Evolutionary conservation across 495 filamentous ascomycete species (phyloP), one percentile per base, ranked within the genome.

Genomic region (Penicillium tannophilum): DNA sequence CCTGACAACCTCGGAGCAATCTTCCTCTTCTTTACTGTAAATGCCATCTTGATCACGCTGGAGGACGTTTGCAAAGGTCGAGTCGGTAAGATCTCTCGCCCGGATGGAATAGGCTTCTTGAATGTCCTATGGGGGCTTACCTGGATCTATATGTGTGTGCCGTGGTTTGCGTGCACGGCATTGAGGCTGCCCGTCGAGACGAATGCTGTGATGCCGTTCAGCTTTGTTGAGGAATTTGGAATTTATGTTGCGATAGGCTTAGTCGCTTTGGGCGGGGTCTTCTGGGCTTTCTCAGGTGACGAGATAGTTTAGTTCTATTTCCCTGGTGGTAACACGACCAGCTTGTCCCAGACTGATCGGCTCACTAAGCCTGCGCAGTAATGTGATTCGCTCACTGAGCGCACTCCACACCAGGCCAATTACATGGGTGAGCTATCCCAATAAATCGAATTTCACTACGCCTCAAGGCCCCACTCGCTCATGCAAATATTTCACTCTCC

Each of bases 361-460:
- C n/a, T n/a, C n/a, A n/a, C n/a, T n/a, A n/a, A n/a, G n/a, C n/a
- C n/a, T 45, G 42, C 42, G 4, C 42, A 45, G 42, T 45, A 45
- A 45, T 45, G 42, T 17, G 42, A 45, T 45, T 45, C 42, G 42
- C 42, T 45, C 42, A 45, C 42, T 45, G 42, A 45, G 42, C 42
- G 10, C 14, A 45, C 42, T 45, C 42, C 42, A 45, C 42, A 45
- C 5, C n/a, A 45, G 42, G 42, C 42, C 42, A 45, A 45, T 45
- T 23, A 45, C 42, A 45, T 45, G 42, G 5, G 42, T 45, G 42
- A 23, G 42, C 42, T 45, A 45, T 14, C 42, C 20, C 42, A 17
- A 19, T 45, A 45, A 45, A 45, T 9, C 42, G 42, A 45, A 45
- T 45, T 45, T 19, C 42, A 45, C 42, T 45, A 45, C 42, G 44